Evolutionary conservation across 163 green algal species (phyloP), one percentile per base, ranked within the genome.

Genomic region (Scenedesmus sp.): DNA sequence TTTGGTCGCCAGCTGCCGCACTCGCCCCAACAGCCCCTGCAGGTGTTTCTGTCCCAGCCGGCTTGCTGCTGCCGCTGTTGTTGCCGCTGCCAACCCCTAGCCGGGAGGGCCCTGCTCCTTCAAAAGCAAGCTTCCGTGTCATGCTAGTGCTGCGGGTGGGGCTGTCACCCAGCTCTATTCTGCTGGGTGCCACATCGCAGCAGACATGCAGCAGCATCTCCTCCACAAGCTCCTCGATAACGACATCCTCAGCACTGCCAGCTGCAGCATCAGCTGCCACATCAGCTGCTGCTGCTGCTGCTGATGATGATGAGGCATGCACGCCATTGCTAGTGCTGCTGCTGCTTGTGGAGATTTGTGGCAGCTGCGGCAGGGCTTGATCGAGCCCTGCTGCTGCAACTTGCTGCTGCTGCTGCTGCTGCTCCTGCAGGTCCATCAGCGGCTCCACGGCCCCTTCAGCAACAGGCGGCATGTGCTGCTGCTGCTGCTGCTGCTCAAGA

Each of bases 151-250:
- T 60, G 34, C 74, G 70, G 2, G 90, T 93, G 60, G 90, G 90
- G 52, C 90, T 93, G 8, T 93, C 90, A 0, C 90, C 90, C 10
- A 93, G 70, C 76, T 86, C 84, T n/a, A 93, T 93, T 8, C 10
- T 54, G 4, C 59, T 64, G 1, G 90, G 90, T 74, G 26, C 4
- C 8, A 7, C 55, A 5, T 93, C 84, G 4, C 84, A 55, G 84
- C 83, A 90, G 12, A 93, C 20, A 7, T 86, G 20, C 7, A 67
- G 57, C 57, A 93, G 10, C 73, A 93, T 82, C 20, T 93, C 83
- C 57, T 90, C 90, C 4, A 93, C 34, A 3, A 93, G n/a, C 26
- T 79, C 16, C 84, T 93, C 90, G 23, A 93, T 87, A 2, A 52
- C 90, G 23, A 18, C 73, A 54, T 93, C 90, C 9, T 62, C 66